Evolutionary conservation across 1,139 yeast species (phyloP), one percentile per base, ranked within the genome.

Genomic region (Suhomyces ambrosiae): DNA sequence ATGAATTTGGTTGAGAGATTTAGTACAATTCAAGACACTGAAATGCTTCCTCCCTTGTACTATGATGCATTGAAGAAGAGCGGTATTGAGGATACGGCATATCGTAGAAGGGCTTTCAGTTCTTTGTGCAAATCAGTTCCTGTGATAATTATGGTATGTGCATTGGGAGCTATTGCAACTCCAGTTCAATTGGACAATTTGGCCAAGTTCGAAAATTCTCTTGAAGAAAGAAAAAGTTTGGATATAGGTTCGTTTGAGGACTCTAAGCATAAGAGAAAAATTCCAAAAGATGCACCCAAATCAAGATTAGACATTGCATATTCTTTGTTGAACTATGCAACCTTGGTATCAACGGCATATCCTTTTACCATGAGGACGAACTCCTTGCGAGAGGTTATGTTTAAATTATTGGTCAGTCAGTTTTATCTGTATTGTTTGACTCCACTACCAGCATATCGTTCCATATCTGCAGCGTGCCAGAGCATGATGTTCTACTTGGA

Each of bases 401-500:
- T 49, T 37, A 48, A 61, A 30, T 37, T 70, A n/a, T 48, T 72
- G 17, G 44, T 57, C 24, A 63, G 65, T 30, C 72, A 65, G 41
- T 72, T 58, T 47, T 49, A 65, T 44, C 53, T 70, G 47, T 63
- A 61, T 40, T 53, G 60, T 30, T 47, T 70, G 54, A 61, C 63
- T 18, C 76, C 77, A 4, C 39, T 66, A 15, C 49, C 54, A 30
- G 72, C 76, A 1, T 69, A 69, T 58, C 54, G 61, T 27, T 40
- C 51, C 10, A 60, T 68, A 12, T 52, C 52, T 46, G 15, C 47
- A 37, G 71, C 73, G 4, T 60, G 70, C 30, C 67, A 63, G 27
- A 49, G 58, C 27, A 65, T 70, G 52, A 62, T 63, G 63, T 66
- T 55, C 44, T 61, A 51, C 37, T 46, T 67, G 27, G 50, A 51